Evolutionary conservation across 345 rosid genomes (phyloP).

Genomic region (Camelina neglecta): DNA sequence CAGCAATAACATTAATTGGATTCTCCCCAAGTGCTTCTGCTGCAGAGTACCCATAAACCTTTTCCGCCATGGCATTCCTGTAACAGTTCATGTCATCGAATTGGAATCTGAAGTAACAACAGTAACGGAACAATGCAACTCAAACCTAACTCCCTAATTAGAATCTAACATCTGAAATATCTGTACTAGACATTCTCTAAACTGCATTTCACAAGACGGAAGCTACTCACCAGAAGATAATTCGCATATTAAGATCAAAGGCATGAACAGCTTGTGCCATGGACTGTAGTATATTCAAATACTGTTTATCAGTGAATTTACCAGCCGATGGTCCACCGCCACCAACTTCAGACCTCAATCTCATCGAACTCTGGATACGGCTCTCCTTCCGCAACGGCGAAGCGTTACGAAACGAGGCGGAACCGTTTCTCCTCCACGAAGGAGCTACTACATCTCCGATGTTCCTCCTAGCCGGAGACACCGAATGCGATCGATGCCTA

Average conservation of each 20-base stretch:
- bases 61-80: constrained; percentile 93
- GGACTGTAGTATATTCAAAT: constrained; percentile 85
- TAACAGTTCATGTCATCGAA: constrained; percentile 31
- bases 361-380: constrained; percentile 44
- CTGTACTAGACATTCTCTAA: background rate
- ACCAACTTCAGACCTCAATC: constrained; percentile 39
- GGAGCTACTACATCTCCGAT: constrained; percentile 45
- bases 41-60: constrained; percentile 76
- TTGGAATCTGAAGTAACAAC: constrained; percentile 19
- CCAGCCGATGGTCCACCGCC: constrained; percentile 59
- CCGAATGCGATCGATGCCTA: constrained; percentile 82
- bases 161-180: background rate
- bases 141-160: background rate
- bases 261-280: constrained; percentile 97
- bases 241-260: constrained; percentile 59
- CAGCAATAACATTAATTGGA: constrained; percentile 70
- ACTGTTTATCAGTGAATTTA: constrained; percentile 70
- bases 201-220: constrained; percentile 11
- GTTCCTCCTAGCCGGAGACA: constrained; percentile 62
- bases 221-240: constrained; percentile 77
- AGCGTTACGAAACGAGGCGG: constrained; percentile 71
- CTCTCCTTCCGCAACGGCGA: constrained; percentile 91
- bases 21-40: constrained; percentile 82
- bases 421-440: constrained; percentile 58
- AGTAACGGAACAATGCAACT: constrained; percentile 6